phyloP scores from a whole-genome alignment of 2,329 filamentous ascomycete genomes.

The Aspergillus neotritici region DNA sequence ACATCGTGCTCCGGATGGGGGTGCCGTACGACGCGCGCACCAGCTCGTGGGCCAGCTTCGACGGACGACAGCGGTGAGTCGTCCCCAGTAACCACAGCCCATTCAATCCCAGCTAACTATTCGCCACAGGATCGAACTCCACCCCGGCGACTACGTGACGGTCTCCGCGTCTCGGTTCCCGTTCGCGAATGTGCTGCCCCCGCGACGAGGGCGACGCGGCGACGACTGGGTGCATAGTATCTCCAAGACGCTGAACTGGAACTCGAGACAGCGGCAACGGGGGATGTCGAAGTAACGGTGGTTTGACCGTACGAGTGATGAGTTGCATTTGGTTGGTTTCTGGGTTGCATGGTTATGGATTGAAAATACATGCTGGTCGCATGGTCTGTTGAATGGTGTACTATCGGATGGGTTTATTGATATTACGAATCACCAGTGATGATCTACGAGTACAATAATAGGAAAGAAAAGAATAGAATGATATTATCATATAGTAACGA shows the following conservation, averaged over 20 bases:
- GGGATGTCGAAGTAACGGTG: slow-evolving; percentile 23
- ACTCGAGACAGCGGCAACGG: slow-evolving; percentile 45
- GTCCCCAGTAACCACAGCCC: too few species aligned
- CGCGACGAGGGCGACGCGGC: slow-evolving; percentile 31
- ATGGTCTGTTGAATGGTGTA: too few species aligned
- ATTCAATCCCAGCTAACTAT: neutral
- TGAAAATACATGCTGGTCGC: too few species aligned
- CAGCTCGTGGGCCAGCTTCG: slow-evolving; percentile 94
- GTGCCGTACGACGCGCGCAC: slow-evolving; percentile 92
- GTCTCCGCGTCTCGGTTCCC: slow-evolving; percentile 49
- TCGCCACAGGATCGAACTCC: slow-evolving; percentile 39
- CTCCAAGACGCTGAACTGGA: slow-evolving; percentile 48
- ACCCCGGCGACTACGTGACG: slow-evolving; percentile 48
- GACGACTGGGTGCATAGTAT: slow-evolving; percentile 49
- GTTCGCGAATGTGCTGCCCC: slow-evolving; percentile 46
- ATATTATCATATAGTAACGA: neutral
- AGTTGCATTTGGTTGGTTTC: too few species aligned
- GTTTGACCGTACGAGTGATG: too few species aligned
- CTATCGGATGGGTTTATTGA: too few species aligned
- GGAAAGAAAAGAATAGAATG: neutral
- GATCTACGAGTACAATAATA: too few species aligned
- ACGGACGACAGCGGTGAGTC: slow-evolving; percentile 71
- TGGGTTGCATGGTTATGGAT: too few species aligned
- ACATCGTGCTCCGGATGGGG: slow-evolving; percentile 84
- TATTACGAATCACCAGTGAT: too few species aligned